Percentiles rank a stretch among this genome's conserved stretches.
Conservation (phyloP, 2,329 filamentous ascomycete genomes). For the Alternaria viburni region DNA sequence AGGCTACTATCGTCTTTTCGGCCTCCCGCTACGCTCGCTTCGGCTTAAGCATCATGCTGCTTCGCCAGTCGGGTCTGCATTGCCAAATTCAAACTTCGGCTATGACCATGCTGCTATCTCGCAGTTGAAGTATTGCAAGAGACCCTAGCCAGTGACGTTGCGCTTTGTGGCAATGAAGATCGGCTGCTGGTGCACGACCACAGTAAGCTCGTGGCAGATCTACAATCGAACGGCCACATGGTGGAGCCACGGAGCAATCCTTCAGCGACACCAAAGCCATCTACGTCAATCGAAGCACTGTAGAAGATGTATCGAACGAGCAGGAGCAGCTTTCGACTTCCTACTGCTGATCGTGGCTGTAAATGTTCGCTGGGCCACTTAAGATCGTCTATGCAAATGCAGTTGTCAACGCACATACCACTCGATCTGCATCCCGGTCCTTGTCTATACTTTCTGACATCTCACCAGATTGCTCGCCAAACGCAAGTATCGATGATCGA, state of each 20-base stretch:
- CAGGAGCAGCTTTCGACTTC: not conserved
- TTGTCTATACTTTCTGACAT: not conserved
- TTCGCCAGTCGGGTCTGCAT: constrained; percentile 6
- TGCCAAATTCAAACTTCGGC: constrained; percentile 16
- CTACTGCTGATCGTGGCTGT: constrained; percentile 6
- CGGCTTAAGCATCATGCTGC: constrained; percentile 11
- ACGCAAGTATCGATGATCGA: not conserved
- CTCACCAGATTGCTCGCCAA: not conserved
- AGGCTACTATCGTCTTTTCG: constrained; percentile 10
- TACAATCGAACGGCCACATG: constrained; percentile 7
- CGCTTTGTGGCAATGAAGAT: constrained; percentile 20
- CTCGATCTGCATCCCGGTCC: not conserved
- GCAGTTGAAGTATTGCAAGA: not conserved
- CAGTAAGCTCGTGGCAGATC: constrained; percentile 27
- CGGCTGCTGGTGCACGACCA: constrained; percentile 15
- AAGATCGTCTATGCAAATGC: not conserved
- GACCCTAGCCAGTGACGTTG: constrained; percentile 21
- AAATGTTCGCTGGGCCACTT: not conserved
- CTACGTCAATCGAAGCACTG: constrained; percentile 32
- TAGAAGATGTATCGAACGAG: constrained; percentile 15
- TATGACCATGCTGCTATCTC: constrained; percentile 3
- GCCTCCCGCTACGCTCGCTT: constrained; percentile 9
- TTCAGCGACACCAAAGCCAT: constrained; percentile 14
- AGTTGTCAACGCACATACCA: not conserved
- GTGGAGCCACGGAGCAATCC: constrained; percentile 3